Conservation (phyloP, 1,284 basidiomycete genomes). For the Thecaphora thlaspeos region DNA sequence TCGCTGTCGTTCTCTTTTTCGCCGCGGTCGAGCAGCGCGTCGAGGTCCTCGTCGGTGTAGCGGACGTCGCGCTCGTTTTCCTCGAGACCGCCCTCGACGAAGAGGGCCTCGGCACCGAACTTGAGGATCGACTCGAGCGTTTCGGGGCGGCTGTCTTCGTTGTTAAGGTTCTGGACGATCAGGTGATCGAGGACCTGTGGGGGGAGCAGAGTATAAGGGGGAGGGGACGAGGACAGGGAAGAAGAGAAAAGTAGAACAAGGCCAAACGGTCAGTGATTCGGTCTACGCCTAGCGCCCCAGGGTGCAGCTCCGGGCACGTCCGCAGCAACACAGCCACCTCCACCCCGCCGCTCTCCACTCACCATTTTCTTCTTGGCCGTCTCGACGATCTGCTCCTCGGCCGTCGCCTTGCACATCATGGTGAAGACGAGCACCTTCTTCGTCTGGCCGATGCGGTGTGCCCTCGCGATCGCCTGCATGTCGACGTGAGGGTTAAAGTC, state of each 20-base stretch:
- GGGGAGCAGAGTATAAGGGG: too few species aligned
- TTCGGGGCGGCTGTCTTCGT: constrained; percentile 43
- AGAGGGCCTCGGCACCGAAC: constrained; percentile 57
- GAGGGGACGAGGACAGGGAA: too few species aligned
- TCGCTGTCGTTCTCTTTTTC: constrained; percentile 38
- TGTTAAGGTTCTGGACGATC: constrained; percentile 51
- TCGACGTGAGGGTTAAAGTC: constrained; percentile 93
- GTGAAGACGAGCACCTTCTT: constrained; percentile 59
- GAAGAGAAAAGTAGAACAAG: too few species aligned
- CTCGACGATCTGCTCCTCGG: constrained; percentile 58
- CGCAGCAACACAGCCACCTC: too few species aligned
- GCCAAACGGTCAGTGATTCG: too few species aligned
- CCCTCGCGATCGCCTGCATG: constrained; percentile 78
- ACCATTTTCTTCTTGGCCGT: constrained; percentile 54
- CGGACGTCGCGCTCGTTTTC: constrained; percentile 49
- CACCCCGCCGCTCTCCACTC: too few species aligned
- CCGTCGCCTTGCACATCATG: constrained; percentile 58
- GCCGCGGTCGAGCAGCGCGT: constrained; percentile 49
- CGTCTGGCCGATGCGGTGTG: constrained; percentile 67
- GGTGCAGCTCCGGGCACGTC: too few species aligned
- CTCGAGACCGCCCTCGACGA: constrained; percentile 51
- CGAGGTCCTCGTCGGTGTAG: constrained; percentile 54
- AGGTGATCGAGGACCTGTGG: constrained; percentile 52
- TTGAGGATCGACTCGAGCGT: constrained; percentile 56
- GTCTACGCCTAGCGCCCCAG: too few species aligned